phyloP scores from a whole-genome alignment of 2,329 filamentous ascomycete species.

The Fusarium bactridioides region DNA sequence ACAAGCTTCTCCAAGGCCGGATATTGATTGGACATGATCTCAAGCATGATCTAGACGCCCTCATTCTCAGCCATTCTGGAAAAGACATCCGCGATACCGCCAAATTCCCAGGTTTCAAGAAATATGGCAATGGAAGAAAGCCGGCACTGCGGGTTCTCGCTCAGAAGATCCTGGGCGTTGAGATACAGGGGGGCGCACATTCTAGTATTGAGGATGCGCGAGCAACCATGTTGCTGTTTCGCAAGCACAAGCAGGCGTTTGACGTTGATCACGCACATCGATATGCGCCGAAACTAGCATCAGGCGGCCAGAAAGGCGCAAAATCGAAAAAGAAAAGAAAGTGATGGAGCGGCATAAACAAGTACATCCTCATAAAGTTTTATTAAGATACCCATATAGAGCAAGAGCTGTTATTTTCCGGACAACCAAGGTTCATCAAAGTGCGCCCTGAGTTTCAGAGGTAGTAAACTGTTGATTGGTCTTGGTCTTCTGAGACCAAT shows the following conservation, averaged over 20 bases:
- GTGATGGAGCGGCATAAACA: not conserved
- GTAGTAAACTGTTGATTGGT: not conserved
- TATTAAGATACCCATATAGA: constrained; percentile 34
- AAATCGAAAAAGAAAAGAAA: constrained; percentile 54
- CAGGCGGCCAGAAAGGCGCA: constrained; percentile 47
- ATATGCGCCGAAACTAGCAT: constrained; percentile 56
- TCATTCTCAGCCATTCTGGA: constrained; percentile 80
- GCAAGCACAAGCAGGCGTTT: constrained; percentile 83
- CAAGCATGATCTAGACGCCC: constrained; percentile 77
- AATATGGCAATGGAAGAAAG: constrained; percentile 71
- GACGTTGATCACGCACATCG: constrained; percentile 80
- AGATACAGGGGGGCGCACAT: constrained; percentile 70
- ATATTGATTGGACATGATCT: constrained; percentile 87
- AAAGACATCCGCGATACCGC: constrained; percentile 86
- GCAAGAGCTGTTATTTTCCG: not conserved
- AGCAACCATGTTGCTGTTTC: constrained; percentile 88
- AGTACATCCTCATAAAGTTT: not conserved
- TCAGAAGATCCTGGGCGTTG: constrained; percentile 63
- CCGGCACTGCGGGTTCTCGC: constrained; percentile 70
- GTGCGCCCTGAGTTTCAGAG: not conserved
- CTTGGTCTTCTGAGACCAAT: not conserved
- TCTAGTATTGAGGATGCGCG: constrained; percentile 82
- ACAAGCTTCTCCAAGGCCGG: constrained; percentile 71
- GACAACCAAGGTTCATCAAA: not conserved
- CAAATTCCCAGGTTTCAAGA: constrained; percentile 76